Evolutionary conservation across 2,329 filamentous ascomycete species (phyloP), one percentile per base, ranked within the genome.

Genomic region (Botrytis medusae): DNA sequence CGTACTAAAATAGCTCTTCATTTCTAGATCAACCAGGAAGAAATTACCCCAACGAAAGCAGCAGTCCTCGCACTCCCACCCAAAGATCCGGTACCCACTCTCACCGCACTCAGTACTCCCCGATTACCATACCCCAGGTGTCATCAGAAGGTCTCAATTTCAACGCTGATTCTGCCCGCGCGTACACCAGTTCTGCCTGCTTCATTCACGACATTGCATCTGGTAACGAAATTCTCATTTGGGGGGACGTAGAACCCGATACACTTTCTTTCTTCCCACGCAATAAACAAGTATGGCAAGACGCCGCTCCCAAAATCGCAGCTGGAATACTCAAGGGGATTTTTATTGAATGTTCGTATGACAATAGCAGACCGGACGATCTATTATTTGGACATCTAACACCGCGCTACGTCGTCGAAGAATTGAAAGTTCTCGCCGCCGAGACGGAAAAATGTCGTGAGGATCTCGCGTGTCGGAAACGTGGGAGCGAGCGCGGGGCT

Each of bases 281-380:
- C 37, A 98, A 96, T 77, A 84, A 87, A n/a, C 85, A 86, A 22
- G 90, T 99, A 22, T 99, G 96, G 96, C 87, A 89, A 76, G 93
- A 96, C 79, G 95, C 95, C 0, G 95, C 95, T 0, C 92, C 92
- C 14, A 97, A 97, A 80, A 90, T 99, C 40, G 92, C 86, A 0
- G 84, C 86, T 0, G 93, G 93, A 1, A 86, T 87, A 6, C 86
- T 99, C 0, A 88, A 87, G 0, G 95, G 92, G 18, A 92, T 99
- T 20, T 95, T 98, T 80, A 97, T 99, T 78, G 96, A 99, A 84
- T 98, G 95, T 82, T 97, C 93, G 75, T 99, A 95, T 81, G 92
- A 94, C 75, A 92, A 98, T 81, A 88, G 89, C 12, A 92, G 94
- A 78, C 87, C 89, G 34, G 91, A 96, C 74, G 90, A 92, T 68